phyloP scores from a whole-genome alignment of 192 early-diverging fungal species.

The Dissophora globulifera region DNA sequence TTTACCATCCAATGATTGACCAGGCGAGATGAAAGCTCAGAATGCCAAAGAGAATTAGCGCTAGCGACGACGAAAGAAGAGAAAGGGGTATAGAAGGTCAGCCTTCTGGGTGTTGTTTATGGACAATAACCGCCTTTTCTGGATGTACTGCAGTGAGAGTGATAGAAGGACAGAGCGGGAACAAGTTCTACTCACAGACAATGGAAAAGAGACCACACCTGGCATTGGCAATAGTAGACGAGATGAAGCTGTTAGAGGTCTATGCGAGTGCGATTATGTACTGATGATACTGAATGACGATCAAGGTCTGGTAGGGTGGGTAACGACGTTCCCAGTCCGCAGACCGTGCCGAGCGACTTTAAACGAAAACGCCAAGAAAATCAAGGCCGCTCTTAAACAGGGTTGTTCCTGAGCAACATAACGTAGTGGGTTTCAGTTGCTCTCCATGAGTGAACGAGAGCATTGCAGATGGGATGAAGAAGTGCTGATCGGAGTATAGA shows the following conservation, averaged over 20 bases:
- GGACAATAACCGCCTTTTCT: neutral
- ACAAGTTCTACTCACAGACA: slow-evolving; percentile 59
- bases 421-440: too few relatives aligned
- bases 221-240: neutral
- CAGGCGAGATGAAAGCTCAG: slow-evolving; percentile 40
- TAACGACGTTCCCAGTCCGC: too few relatives aligned
- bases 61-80: too few relatives aligned
- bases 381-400: too few relatives aligned
- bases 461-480: neutral
- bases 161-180: neutral
- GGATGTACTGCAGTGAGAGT: neutral
- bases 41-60: slow-evolving; percentile 53
- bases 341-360: too few relatives aligned
- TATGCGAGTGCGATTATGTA: neutral
- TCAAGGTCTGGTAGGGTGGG: too few relatives aligned
- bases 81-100: neutral
- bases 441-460: neutral
- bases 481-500: neutral
- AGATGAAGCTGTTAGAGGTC: neutral
- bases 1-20: slow-evolving; percentile 60
- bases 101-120: too few relatives aligned
- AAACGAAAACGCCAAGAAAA: too few relatives aligned
- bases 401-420: too few relatives aligned
- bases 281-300: too few relatives aligned
- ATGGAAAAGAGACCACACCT: slow-evolving; percentile 58